Evolutionary conservation across 495 filamentous ascomycete species (phyloP), one percentile per base, ranked within the genome.

Genomic region (Daldinia childiae): DNA sequence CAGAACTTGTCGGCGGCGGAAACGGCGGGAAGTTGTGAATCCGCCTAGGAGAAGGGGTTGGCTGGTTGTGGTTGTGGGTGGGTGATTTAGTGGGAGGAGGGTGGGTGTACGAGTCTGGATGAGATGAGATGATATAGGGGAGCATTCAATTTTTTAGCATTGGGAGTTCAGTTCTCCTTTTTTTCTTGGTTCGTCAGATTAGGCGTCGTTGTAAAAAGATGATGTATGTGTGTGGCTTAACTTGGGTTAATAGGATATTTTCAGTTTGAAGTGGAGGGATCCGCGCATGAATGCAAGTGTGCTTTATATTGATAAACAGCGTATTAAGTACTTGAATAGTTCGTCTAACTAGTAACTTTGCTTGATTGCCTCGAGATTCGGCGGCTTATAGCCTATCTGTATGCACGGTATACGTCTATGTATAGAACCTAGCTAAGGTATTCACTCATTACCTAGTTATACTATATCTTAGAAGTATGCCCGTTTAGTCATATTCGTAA

Each of bases 1-100:
- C 90, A 3, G 95, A 98, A 86, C 84, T 99, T 77, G 68, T 93
- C 1, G 58, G 57, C 8, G 63, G 51, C 6, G 72, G 62, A 39
- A 17, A 6, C 3, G 65, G 38, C 2, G 71, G 65, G 11, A 76
- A 74, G 61, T 58, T 76, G 59, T 76, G 68, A 58, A 45, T 24
- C 21, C 21, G 4, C 15, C 26, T 29, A 14, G 51, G 29, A 30
- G 12, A 30, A 9, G 51, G 51, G 29, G 27, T 36, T 4, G 30
- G 27, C 7, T 32, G 30, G 27, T 24, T 57, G 29, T 54, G 24
- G 29, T 30, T 29, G n/a, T 29, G 29, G 26, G 26, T n/a, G 26
- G n/a, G 21, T 4, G 21, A 55, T 27, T 1, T 34, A 4, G 30
- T 12, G 24, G 30, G 50, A 19, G 43, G 41, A 63, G 34, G 14